Evolutionary conservation across 768 basidiomycete species (phyloP), one percentile per base, ranked within the genome.

Genomic region (Mycena latifolia): DNA sequence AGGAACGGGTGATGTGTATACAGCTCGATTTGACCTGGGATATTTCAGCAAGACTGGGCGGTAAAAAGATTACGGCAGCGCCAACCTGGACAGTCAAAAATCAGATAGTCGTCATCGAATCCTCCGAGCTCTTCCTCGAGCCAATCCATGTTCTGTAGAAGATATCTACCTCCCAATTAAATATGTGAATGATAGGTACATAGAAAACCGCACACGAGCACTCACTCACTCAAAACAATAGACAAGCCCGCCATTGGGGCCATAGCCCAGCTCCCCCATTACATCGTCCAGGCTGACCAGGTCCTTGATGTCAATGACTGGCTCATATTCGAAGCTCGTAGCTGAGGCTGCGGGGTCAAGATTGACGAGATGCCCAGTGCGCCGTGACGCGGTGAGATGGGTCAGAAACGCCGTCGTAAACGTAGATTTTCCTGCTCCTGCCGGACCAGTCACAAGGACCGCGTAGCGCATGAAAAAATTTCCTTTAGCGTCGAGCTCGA

Each of bases 151-250:
- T 99, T 98, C 76, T 99, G 89, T 70, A 98, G 79, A 58, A 99
- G 85, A 84, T 99, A 99, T 77, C 98, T 99, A 64, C 25, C 52
- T 53, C 61, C 53, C 47, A 10, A 12, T 46, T 29, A 45, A 48
- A 48, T 33, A 29, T n/a, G n/a, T 43, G 55, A 43, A 61, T 27
- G 35, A 50, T n/a, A 17, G 7, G 41, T 29, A 25, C 29, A n/a
- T 24, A 24, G 37, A 47, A 57, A 45, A 37, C 51, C 28, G 24
- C 54, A 15, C 31, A 12, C 20, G 39, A n/a, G 53, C 82, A 88
- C 86, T 87, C 78, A 90, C 95, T 91, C 87, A 99, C 98, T 99
- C 98, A 78, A 99, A 99, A 82, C 98, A 99, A 76, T 98, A 98
- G 61, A 99, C 89, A 56, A 99, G 83, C 5, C 96, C 98, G 12